Conservation (phyloP, 2,329 filamentous ascomycete genomes). For the Lachnellula cervina region DNA sequence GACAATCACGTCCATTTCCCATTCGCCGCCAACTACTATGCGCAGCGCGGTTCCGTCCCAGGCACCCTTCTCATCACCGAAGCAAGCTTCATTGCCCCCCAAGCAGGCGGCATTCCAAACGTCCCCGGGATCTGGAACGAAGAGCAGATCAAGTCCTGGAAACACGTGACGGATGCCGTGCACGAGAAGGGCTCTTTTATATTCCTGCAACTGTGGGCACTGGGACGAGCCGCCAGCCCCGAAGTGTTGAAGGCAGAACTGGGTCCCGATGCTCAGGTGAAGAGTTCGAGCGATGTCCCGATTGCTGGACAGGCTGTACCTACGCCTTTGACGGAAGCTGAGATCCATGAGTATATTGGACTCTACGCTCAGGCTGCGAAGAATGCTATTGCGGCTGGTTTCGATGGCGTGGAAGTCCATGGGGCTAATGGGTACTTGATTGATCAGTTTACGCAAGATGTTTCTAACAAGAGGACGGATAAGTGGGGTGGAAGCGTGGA, state of each 20-base stretch:
- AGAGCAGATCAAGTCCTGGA: conserved; percentile 56
- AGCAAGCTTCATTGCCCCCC: conserved; percentile 47
- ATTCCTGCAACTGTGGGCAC: conserved; percentile 56
- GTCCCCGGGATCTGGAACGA: conserved; percentile 54
- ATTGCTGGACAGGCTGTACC: conserved; percentile 12
- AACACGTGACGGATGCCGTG: conserved; percentile 53
- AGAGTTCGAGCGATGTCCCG: conserved; percentile 15
- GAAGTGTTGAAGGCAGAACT: neutral
- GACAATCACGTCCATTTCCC: conserved; percentile 42
- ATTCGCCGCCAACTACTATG: conserved; percentile 47
- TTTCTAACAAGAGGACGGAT: conserved; percentile 21
- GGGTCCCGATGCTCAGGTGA: neutral
- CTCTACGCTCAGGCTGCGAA: conserved; percentile 14
- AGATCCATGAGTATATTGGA: conserved; percentile 20
- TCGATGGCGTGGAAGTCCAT: conserved; percentile 27
- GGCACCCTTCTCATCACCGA: conserved; percentile 55
- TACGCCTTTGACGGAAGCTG: conserved; percentile 6
- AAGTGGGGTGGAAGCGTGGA: conserved; percentile 25
- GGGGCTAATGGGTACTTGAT: conserved; percentile 26
- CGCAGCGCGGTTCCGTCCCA: conserved; percentile 43
- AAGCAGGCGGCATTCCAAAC: conserved; percentile 44
- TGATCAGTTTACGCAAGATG: conserved; percentile 25
- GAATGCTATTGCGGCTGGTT: conserved; percentile 24
- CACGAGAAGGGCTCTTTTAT: conserved; percentile 58
- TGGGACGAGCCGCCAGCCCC: conserved; percentile 49